Evolutionary conservation across 73 alveolate genomes (phyloP).

Genomic region (Symbiodinium pilosum): DNA sequence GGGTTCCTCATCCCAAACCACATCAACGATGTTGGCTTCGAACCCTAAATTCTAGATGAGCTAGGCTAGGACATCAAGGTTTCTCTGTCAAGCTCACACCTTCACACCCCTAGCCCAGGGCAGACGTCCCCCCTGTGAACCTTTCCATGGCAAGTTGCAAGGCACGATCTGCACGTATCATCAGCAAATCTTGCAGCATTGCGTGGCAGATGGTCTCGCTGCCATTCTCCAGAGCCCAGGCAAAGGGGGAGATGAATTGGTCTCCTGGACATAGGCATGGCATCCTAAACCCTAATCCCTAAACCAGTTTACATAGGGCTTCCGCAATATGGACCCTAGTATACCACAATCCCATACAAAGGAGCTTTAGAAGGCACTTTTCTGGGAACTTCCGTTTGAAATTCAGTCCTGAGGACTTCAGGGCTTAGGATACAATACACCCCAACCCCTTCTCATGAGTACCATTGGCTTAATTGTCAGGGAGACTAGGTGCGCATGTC

Average conservation of each 20-base stretch:
- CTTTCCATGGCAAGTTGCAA: not conserved
- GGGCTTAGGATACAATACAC: not conserved
- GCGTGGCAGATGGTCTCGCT: constrained; percentile 41
- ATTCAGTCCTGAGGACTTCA: not conserved
- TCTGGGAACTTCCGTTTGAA: not conserved
- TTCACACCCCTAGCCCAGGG: too few relatives aligned
- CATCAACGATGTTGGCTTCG: too few relatives aligned
- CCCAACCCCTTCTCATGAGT: too few relatives aligned
- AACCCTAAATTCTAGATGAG: too few relatives aligned
- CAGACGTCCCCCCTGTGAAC: too few relatives aligned
- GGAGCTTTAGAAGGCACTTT: too few relatives aligned
- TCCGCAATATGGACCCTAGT: not conserved
- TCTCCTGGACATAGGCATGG: not conserved
- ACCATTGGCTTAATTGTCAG: too few relatives aligned
- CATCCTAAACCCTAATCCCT: not conserved
- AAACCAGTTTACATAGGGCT: not conserved
- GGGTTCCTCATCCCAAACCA: too few relatives aligned
- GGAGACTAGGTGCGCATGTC: too few relatives aligned
- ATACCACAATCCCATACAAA: too few relatives aligned
- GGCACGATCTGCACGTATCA: constrained; percentile 81
- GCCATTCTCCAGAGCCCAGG: constrained; percentile 92
- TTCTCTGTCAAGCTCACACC: too few relatives aligned
- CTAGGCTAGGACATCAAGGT: too few relatives aligned
- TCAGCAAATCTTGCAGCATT: constrained; percentile 68
- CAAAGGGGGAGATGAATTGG: constrained; percentile 84